These are phyloP conservation scores for Irineochytrium annulatum DNA, from an alignment of 192 early-diverging fungal genomes.

Conservation along the genomic window DNA sequence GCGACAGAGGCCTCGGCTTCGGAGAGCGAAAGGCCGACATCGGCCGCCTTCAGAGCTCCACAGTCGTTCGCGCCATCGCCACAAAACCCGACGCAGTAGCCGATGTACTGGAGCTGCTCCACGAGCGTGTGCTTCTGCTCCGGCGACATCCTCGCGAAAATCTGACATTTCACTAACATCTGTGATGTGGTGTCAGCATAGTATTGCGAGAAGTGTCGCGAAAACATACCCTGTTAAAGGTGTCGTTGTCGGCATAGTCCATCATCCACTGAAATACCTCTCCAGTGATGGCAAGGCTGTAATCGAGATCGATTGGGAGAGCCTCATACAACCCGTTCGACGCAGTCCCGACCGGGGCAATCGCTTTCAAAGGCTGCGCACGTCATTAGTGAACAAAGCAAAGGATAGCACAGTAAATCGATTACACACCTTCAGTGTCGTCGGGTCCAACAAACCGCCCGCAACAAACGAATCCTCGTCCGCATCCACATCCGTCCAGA, in stretches of 20 bases:
- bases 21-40: conserved; percentile 92
- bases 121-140: conserved; percentile 97
- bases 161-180: conserved; percentile 85
- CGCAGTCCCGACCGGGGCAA: no score
- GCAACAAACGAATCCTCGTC: conserved; percentile 36
- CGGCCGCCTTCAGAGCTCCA: conserved; percentile 92
- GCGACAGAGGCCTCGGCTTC: conserved; percentile 98
- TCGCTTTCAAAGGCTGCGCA: no score
- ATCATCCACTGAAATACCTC: conserved; percentile 95
- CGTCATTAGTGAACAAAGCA: no score
- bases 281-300: conserved; percentile 89
- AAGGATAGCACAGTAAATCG: background rate
- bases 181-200: conserved; percentile 28
- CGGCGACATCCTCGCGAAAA: conserved; percentile 98
- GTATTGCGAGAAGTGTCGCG: background rate
- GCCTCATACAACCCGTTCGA: no score
- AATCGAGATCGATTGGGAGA: conserved; percentile 38
- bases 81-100: conserved; percentile 94
- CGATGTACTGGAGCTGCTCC: conserved; percentile 80
- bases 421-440: conserved; percentile 22
- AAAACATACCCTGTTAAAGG: conserved; percentile 41
- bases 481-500: conserved; percentile 70
- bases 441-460: conserved; percentile 24
- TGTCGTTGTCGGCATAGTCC: conserved; percentile 62
- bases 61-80: conserved; percentile 99